Evolutionary conservation across 495 filamentous ascomycete species (phyloP), one percentile per base, ranked within the genome.

Genomic region (Penicillium subrubescens): DNA sequence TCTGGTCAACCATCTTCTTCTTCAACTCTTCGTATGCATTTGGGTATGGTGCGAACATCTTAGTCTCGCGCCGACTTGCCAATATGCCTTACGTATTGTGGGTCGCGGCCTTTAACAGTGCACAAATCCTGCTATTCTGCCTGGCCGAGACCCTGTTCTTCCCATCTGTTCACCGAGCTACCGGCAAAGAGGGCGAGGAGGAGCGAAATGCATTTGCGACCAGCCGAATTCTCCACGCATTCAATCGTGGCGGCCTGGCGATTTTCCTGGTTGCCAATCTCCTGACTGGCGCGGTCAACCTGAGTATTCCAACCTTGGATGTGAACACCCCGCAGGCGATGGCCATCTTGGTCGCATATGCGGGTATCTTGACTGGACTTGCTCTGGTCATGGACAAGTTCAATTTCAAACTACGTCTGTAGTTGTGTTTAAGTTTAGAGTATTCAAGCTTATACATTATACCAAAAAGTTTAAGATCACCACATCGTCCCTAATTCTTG

Each of bases 21-120:
- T 69, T 90, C 54, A 83, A 86, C 15, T 91, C 89, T 23, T 85
- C 85, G 50, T 91, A 85, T 67, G 79, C 80, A 4, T 86, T 90
- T 61, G 93, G 92, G 11, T 80, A 89, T 23, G 87, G 86, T 7
- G 78, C 81, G 41, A 75, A 74, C 29, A 80, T 97, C 23, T 80
- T 79, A 3, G 92, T 97, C 7, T 98, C 95, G 5, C 88, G 95
- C 33, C 87, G 95, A 12, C 78, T 99, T 19, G 95, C 95, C 10
- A 98, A 98, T 71, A 86, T 97, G 58, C 93, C 95, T 0, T 99
- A 99, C 71, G 79, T 97, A 35, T 79, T 97, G 54, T 99, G 94
- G 94, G 89, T 96, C 17, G 80, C 87, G 14, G 88, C 92, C 7
- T 98, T 93, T 82, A 99, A 98, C 74, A 89, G 84, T 59, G 81